phyloP scores from a whole-genome alignment of 306 rosid species.

The Cicer judaicum region DNA sequence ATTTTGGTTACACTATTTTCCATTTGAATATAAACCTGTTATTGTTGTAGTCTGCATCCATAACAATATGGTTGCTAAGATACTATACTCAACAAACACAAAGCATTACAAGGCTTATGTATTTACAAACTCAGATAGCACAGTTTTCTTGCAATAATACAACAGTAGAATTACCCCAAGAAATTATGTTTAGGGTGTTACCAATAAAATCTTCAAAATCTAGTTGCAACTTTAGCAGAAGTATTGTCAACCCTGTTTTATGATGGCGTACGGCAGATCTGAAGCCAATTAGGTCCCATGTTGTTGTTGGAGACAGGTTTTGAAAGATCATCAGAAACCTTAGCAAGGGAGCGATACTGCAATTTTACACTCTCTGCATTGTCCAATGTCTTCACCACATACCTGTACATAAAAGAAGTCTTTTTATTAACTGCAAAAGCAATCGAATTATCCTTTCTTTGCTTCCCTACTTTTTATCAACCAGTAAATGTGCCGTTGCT shows the following conservation, averaged over 20 bases:
- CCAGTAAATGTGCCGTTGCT: not conserved
- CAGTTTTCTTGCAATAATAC: slow-evolving; percentile 47
- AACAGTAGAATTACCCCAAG: slow-evolving; percentile 38
- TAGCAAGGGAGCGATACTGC: slow-evolving; percentile 96
- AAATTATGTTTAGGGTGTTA: slow-evolving; percentile 33
- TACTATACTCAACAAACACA: slow-evolving; percentile 43
- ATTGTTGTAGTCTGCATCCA: not conserved
- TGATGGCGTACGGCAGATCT: slow-evolving; percentile 38
- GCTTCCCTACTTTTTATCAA: not conserved
- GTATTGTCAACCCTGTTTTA: slow-evolving; percentile 23
- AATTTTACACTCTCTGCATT: slow-evolving; percentile 98
- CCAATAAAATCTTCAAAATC: slow-evolving; percentile 1
- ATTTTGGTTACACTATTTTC: slow-evolving; percentile 32
- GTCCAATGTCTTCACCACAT: slow-evolving; percentile 98
- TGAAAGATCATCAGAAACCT: slow-evolving; percentile 65
- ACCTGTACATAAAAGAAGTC: slow-evolving; percentile 57
- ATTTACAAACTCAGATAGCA: slow-evolving; percentile 46
- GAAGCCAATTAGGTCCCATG: slow-evolving; percentile 78
- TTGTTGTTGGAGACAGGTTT: slow-evolving; percentile 78
- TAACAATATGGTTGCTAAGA: slow-evolving; percentile 33
- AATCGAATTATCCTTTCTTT: not conserved
- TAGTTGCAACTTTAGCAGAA: slow-evolving; percentile 31
- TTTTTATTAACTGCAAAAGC: slow-evolving; percentile 30
- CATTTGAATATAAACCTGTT: slow-evolving; percentile 39
- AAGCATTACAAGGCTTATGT: slow-evolving; percentile 47